Evolutionary conservation across 352 stramenopile genomes (phyloP), one percentile per base, ranked within the genome.

Genomic region (Pythium scleroteichum): DNA sequence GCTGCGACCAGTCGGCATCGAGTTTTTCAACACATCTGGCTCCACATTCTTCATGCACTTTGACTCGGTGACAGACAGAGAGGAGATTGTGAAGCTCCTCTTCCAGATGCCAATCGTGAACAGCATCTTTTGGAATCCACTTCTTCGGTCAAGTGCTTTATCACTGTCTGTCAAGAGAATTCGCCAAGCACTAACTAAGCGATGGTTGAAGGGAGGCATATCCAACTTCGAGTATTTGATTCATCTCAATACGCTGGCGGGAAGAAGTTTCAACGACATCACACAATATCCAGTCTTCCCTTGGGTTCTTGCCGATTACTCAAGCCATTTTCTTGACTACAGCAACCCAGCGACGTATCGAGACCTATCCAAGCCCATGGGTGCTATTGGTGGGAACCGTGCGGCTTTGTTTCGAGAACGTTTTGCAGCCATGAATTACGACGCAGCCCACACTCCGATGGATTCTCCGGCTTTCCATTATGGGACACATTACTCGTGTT

Each of bases 281-380:
- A 98, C 92, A 38, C 97, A 99, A 71, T 99, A 99, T 67, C 97
- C 97, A 3, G 92, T 93, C 0, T 98, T 99, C 68, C 97, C 97
- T 14, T 99, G 97, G 97, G 72, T 99, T 1, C 64, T 99, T 10
- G 70, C 81, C 12, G 88, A 98, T 58, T 99, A 98, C 71, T 82
- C 53, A 9, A 93, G 75, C 32, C 53, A 71, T 1, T 92, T 84
- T 53, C 68, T 98, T 8, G 85, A 98, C 70, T 67, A 98, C n/a
- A 81, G 81, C 2, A 65, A 87, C 45, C 41, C 56, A 9, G 59
- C 71, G 1, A 96, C 73, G 4, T 99, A 92, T 69, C 87, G 97
- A 1, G 91, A 99, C 80, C 69, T 99, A 32, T 87, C 82, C 4
- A 98, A 97, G 53, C 96, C 97, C 2, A 97, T 99, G 69, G 97